Evolutionary conservation across 768 basidiomycete genomes (phyloP), one percentile per base, ranked within the genome.

Genomic region (Kwoniella botswanensis): DNA sequence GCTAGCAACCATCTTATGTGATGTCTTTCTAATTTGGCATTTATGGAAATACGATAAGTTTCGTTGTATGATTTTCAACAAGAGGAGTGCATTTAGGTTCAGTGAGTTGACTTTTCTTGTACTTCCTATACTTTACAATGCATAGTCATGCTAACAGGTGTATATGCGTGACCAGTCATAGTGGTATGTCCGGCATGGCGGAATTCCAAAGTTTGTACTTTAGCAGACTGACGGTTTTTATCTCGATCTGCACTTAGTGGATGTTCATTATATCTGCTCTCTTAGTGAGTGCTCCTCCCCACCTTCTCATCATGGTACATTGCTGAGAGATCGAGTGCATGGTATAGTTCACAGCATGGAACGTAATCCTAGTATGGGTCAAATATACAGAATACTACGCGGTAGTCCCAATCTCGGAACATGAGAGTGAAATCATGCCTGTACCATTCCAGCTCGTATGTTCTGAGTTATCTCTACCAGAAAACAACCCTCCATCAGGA

Each of bases 381-480:
- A 79, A 81, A 63, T 81, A 81, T 61, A n/a, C 67, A 35, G 78
- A 79, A 53, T 75, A 68, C 62, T 79, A 81, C 66, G 61, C 70
- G 21, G 76, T 71, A 54, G 66, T 78, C 24, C 77, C 76, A 4
- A 61, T 69, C n/a, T 35, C 68, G 18, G 61, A 56, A 3, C 67
- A 60, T 29, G 65, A 65, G 35, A 73, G 43, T 3, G 69, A 72
- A 53, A 76, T 78, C 61, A 29, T 76, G 41, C 74, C 77, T 1
- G 71, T 72, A 0, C 77, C 77, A 18, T 78, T 41, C 54, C 64
- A 65, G 18, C 68, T 74, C 5, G 77, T 78, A 59, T 57, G 74
- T 26, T 26, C 26, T 26, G 26, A 2, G 26, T 3, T 26, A 26
- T 26, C 26, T 2, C 0, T 26, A 26, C 26, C 26, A 26, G 26